Evolutionary conservation across 2,329 filamentous ascomycete genomes (phyloP), one percentile per base, ranked within the genome.

Genomic region (Arthrobotrys conoides): DNA sequence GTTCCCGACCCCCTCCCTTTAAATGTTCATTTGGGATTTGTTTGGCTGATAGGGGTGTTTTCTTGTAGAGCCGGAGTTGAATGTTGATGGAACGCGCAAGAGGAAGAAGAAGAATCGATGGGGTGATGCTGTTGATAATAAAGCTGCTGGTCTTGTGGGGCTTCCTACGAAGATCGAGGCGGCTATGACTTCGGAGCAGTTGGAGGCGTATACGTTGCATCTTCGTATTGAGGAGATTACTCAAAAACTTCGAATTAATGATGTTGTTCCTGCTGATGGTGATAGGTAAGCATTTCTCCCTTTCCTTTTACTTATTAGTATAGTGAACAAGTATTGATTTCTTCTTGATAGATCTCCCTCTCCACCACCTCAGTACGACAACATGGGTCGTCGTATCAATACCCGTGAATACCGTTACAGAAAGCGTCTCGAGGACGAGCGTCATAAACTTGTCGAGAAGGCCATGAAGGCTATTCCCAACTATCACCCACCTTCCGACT

Each of bases 381-480:
- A 99, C 87, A 96, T 97, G 84, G 96, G 96, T 87, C 93, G 95
- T 82, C 96, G 96, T 94, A 93, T 98, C 87, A 99, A 99, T 86
- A 99, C 96, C 75, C 91, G 96, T 86, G 96, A 99, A 87, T 97
- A 95, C 87, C 94, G 96, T 83, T 99, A 99, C 87, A 92, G 95
- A 84, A 99, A 98, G 89, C 91, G 92, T 81, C 92, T 99, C 81
- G 96, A 99, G 87, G 96, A 99, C 84, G 96, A 99, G 87, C 94
- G 96, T 81, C 96, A 99, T 87, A 98, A 98, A 86, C 89, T 98
- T 83, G 93, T 99, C 84, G 96, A 99, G 85, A 97, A 96, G 88
- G 96, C 96, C 83, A 97, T 98, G 93, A 98, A 98, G 88, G 94
- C 93, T 84, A 98, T 99, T 85, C 95, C 96, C 87, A 97, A 97